Percentiles rank a stretch among this genome's conserved stretches.
Conservation (phyloP, 371 early-diverging fungal genomes). For the Mucor indicus region DNA sequence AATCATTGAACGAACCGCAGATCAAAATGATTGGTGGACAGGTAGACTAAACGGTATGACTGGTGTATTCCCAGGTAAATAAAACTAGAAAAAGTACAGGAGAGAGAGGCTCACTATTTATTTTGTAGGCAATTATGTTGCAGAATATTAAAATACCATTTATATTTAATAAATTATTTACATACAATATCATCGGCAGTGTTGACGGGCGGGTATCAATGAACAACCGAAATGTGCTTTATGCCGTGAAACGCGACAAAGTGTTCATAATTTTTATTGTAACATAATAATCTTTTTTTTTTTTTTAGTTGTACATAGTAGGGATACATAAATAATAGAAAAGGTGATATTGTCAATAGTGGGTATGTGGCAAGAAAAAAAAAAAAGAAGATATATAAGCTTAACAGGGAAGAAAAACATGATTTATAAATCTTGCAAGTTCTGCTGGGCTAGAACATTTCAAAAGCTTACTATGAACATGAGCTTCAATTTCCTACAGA, state of each 20-base stretch:
- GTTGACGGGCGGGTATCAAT: too few species aligned
- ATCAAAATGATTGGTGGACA: slow-evolving; percentile 76
- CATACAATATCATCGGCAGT: too few species aligned
- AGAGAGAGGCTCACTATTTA: background rate
- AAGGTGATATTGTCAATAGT: slow-evolving; percentile 2
- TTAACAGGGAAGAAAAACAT: slow-evolving; percentile 14
- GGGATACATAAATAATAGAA: slow-evolving; percentile 1
- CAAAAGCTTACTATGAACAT: slow-evolving; percentile 26
- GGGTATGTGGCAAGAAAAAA: background rate
- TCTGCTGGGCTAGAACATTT: slow-evolving; percentile 23
- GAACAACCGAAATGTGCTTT: too few species aligned
- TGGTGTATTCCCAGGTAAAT: slow-evolving; percentile 73
- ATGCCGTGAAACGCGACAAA: too few species aligned
- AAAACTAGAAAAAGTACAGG: background rate
- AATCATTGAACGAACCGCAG: slow-evolving; percentile 56
- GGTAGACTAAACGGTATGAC: slow-evolving; percentile 58
- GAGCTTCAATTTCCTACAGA: slow-evolving; percentile 29
- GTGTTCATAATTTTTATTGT: background rate
- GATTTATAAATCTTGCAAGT: slow-evolving; percentile 28
- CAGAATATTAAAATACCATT: slow-evolving; percentile 10
- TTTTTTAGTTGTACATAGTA: slow-evolving; percentile 2
- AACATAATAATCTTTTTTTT: background rate
- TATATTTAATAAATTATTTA: background rate
- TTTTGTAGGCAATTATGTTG: slow-evolving; percentile 27
- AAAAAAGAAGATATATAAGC: background rate